Conservation (phyloP, 2,329 filamentous ascomycete species). For the Penicillium paneum region DNA sequence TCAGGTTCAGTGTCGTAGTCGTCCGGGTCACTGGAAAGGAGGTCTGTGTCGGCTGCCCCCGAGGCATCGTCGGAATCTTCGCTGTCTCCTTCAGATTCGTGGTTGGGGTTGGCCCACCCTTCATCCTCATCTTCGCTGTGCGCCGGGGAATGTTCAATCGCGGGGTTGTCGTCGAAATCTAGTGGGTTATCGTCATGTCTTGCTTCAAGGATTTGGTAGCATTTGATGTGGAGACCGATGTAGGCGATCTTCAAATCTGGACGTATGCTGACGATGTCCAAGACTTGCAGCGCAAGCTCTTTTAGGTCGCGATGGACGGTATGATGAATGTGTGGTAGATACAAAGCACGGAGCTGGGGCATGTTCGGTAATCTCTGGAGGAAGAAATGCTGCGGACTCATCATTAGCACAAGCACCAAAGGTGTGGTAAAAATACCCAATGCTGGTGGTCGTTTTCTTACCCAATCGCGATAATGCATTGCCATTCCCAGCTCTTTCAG, state of each 20-base stretch:
- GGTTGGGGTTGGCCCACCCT: conserved; percentile 41
- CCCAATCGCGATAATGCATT: conserved; percentile 75
- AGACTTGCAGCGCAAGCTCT: conserved; percentile 71
- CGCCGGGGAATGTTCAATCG: conserved; percentile 39
- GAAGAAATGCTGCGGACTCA: conserved; percentile 65
- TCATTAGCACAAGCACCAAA: conserved; percentile 14
- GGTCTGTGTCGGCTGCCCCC: conserved; percentile 18
- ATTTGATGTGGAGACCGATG: conserved; percentile 71
- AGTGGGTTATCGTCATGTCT: conserved; percentile 37
- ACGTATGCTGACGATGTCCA: conserved; percentile 73
- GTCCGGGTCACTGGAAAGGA: conserved; percentile 32
- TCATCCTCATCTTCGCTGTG: conserved; percentile 43
- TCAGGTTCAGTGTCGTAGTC: conserved; percentile 47
- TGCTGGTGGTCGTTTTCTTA: conserved; percentile 43
- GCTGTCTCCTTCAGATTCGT: conserved; percentile 46
- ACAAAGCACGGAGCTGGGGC: conserved; percentile 66
- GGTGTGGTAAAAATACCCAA: neutral
- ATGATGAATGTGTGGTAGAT: conserved; percentile 66
- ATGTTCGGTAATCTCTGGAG: conserved; percentile 70
- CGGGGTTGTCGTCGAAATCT: conserved; percentile 32
- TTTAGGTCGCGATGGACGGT: conserved; percentile 61
- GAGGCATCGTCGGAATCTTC: conserved; percentile 25
- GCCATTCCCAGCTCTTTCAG: conserved; percentile 69
- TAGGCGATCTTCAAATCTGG: conserved; percentile 76
- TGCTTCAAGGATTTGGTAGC: conserved; percentile 74